Conservation (phyloP, 2,329 filamentous ascomycete genomes). For the Orbilia oligospora region DNA sequence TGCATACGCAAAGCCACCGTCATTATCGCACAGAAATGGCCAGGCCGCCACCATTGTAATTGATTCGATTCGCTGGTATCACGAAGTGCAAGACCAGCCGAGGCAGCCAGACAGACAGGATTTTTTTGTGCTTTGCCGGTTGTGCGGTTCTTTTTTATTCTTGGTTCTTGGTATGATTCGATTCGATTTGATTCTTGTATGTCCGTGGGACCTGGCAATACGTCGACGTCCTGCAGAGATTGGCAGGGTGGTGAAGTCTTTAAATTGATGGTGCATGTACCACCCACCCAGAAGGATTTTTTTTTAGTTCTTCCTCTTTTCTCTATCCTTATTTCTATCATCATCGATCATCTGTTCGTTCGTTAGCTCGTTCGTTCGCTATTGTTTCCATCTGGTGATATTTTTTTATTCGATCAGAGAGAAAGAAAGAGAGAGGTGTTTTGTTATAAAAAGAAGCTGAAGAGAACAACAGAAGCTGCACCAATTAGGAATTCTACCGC, state of each 20-base stretch:
- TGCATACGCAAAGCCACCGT: conserved; percentile 59
- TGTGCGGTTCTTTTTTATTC: background rate
- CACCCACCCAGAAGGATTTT: conserved; percentile 25
- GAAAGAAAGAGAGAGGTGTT: too few relatives aligned
- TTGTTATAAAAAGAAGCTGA: background rate
- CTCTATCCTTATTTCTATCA: background rate
- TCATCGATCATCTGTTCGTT: conserved; percentile 25
- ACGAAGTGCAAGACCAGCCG: conserved; percentile 53
- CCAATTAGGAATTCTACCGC: conserved; percentile 25
- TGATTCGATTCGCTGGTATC: conserved; percentile 27
- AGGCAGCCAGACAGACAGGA: conserved; percentile 14
- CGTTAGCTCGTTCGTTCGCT: conserved; percentile 4
- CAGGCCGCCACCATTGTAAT: conserved; percentile 26
- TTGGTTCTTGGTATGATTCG: background rate
- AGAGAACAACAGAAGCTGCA: background rate
- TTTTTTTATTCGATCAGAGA: conserved; percentile 5
- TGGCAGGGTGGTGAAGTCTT: conserved; percentile 38
- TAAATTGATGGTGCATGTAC: conserved; percentile 41
- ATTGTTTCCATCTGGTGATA: conserved; percentile 21
- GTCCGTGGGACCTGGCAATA: conserved; percentile 28
- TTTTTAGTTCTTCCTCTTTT: conserved; percentile 4
- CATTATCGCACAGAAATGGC: conserved; percentile 44
- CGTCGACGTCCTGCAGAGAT: conserved; percentile 35
- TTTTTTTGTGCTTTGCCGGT: conserved; percentile 4
- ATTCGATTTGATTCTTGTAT: conserved; percentile 12